These are phyloP conservation scores for Scleromitrula shiraiana DNA, from an alignment of 2,329 filamentous ascomycete species.

Conservation along the genomic window DNA sequence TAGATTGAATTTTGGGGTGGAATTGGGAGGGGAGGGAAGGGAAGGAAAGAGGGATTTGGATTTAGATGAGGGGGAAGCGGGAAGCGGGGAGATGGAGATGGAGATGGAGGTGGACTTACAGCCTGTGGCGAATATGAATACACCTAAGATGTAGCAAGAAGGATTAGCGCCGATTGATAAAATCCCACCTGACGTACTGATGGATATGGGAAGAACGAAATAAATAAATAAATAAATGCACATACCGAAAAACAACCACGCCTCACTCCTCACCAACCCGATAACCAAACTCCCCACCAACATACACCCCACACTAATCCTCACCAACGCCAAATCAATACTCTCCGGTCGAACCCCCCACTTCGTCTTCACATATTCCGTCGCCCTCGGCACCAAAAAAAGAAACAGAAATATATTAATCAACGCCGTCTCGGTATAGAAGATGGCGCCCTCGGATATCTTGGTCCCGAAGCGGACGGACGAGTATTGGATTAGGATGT, in stretches of 20 bases:
- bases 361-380: conserved; percentile 14
- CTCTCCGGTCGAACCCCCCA: conserved; percentile 15
- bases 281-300: conserved; percentile 22
- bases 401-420: conserved; percentile 27
- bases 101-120: conserved; percentile 24
- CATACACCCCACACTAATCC: conserved; percentile 21
- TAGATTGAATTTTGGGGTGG: background rate
- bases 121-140: conserved; percentile 25
- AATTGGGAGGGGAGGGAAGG: background rate
- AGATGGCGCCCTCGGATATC: conserved; percentile 25
- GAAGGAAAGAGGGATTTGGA: conserved; percentile 5
- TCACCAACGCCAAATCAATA: conserved; percentile 23
- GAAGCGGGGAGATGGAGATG: conserved; percentile 18
- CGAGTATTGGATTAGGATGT: conserved; percentile 27
- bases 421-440: conserved; percentile 27
- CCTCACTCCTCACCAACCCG: conserved; percentile 15
- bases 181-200: background rate
- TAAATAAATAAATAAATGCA: background rate
- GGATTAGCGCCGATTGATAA: background rate
- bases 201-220: background rate
- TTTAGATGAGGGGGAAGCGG: conserved; percentile 19
- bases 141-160: conserved; percentile 15
- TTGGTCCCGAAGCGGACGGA: conserved; percentile 23
- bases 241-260: conserved; percentile 22
- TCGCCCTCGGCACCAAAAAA: conserved; percentile 21